Base-by-base conservation (phyloP, 257 asterid species). In the Solanum pennellii region DNA sequence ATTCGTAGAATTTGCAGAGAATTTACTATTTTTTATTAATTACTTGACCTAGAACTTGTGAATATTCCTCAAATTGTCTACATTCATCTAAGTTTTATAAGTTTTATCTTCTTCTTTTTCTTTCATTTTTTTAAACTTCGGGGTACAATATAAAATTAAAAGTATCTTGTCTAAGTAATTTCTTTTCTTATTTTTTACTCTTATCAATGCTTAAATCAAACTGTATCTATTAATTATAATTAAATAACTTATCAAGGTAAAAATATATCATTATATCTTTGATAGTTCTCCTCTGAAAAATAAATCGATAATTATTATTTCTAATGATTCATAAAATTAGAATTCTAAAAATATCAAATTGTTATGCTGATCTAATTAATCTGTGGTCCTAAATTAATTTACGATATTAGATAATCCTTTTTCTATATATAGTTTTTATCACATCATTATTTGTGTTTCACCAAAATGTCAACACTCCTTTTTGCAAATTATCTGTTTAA, bases 41-140 rank as follows among this genome's bases (percentile, higher is more conserved):
- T 80, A 25, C 21, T 80, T 80, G 85, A 47, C 68, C 68, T 80
- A 47, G 44, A 80, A 47, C 29, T 80, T 27, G 44, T 80, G 29
- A 47, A 80, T 80, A 80, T 47, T 79, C 84, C 66, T 80, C 41
- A 80, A 80, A 80, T 80, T 47, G 84, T 47, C 42, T 47, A 80
- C 18, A 15, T 42, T 60, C 39, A 45, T 42, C 37, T 42, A 42
- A 41, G 12, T 7, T 21, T 42, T 76, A 4, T 76, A 12, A 42
- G 39, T 42, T 42, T 77, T 42, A n/a, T 77, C 13, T 12, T 77
- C 8, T n/a, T 42, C 3, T 75, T 74, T 20, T n/a, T 62, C 0
- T 62, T 75, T 1, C 20, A 23, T 35, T 74, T 12, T 76, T 41
- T 75, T 12, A 3, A 37, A 76, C 14, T 13, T 76, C 0, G n/a